Conservation (phyloP, 1,139 yeast genomes). For the Tardiomyces blankii region DNA sequence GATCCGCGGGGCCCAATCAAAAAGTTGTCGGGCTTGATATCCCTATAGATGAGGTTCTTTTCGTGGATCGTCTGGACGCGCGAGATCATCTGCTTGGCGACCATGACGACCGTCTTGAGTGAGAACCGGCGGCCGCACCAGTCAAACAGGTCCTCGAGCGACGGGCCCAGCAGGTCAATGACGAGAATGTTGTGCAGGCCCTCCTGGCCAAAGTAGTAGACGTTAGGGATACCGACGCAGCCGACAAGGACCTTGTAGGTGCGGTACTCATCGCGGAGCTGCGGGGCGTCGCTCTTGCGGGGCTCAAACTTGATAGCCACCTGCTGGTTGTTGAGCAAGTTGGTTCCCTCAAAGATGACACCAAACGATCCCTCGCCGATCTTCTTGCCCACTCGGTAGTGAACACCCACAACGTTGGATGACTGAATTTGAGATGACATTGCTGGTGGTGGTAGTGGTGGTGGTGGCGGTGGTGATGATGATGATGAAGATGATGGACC, state of each 20-base stretch:
- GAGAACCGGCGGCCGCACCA: constrained; percentile 94
- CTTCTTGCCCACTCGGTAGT: constrained; percentile 91
- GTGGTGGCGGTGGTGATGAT: too few relatives aligned
- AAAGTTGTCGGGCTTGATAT: constrained; percentile 93
- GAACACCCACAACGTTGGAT: constrained; percentile 51
- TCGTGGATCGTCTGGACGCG: constrained; percentile 83
- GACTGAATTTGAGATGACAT: constrained; percentile 23
- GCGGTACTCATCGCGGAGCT: constrained; percentile 87
- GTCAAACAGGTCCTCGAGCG: constrained; percentile 90
- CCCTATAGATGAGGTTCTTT: constrained; percentile 84
- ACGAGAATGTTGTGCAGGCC: constrained; percentile 91
- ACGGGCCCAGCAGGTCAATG: constrained; percentile 89
- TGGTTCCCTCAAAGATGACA: constrained; percentile 89
- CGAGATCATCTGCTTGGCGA: constrained; percentile 85
- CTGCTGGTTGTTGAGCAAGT: constrained; percentile 69
- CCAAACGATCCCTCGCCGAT: constrained; percentile 99
- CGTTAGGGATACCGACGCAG: constrained; percentile 80
- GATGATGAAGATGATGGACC: not conserved
- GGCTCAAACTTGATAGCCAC: constrained; percentile 76
- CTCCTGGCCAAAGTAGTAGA: constrained; percentile 95
- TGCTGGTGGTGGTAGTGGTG: constrained; percentile 12
- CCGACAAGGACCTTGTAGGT: constrained; percentile 84
- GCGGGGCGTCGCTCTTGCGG: constrained; percentile 95
- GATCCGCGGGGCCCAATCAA: constrained; percentile 59
- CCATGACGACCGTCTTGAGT: constrained; percentile 79